A percentile compares a stretch with the other conserved stretches of the same genome.
phyloP scores from a whole-genome alignment of 805 yeast species.

The Monosporozyma solicola region DNA sequence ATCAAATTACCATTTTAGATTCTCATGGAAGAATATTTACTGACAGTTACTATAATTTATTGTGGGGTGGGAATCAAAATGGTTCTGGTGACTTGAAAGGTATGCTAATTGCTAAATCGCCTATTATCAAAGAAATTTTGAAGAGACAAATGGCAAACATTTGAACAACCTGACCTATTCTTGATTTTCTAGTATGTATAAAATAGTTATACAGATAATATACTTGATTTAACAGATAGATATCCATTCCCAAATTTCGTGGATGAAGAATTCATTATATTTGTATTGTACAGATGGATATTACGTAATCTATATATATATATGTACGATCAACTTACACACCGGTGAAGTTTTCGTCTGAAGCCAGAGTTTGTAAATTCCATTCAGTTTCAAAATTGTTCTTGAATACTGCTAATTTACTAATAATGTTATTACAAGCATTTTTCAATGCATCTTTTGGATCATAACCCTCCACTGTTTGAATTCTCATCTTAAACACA shows the following conservation, averaged over 20 bases:
- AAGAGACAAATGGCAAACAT: neutral
- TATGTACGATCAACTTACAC: constrained; percentile 1
- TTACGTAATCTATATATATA: neutral
- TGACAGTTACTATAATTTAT: neutral
- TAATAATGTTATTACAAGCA: constrained; percentile 78
- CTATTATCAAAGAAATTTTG: neutral
- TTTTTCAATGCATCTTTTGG: constrained; percentile 85
- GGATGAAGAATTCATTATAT: neutral
- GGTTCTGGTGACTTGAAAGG: neutral
- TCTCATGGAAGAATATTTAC: neutral
- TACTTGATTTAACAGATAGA: neutral
- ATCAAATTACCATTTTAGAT: neutral
- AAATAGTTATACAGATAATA: neutral
- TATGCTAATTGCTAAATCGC: neutral
- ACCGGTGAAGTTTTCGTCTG: constrained; percentile 31
- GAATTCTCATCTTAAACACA: constrained; percentile 86
- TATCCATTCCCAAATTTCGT: neutral
- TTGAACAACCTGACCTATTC: neutral
- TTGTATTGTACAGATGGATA: neutral
- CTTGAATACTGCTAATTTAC: constrained; percentile 64
- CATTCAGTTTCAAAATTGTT: constrained; percentile 85
- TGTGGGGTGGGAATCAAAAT: neutral
- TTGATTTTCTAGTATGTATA: neutral
- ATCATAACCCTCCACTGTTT: constrained; percentile 89
- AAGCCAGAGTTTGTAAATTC: constrained; percentile 73